Base-by-base conservation (phyloP, 768 basidiomycete genomes). In the Termitomyces sp. region DNA sequence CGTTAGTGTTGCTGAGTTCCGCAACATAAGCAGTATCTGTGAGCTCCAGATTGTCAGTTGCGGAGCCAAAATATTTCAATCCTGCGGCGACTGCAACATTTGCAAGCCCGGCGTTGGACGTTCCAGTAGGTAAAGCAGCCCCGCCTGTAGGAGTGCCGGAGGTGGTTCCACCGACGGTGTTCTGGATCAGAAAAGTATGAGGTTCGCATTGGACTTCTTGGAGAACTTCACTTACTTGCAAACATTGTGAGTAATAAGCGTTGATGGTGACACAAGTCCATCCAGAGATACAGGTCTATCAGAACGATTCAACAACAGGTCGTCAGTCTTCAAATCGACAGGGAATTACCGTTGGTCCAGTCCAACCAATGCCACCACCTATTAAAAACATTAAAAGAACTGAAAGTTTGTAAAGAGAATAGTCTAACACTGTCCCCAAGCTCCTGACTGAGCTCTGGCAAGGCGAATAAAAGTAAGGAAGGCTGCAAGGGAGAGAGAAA, bases 21-120 rank as follows among this genome's bases (percentile, higher is more conserved):
- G 72, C 68, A 14, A 72, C 69, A 65, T 81, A 81, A 1, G 76
- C 62, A 1, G 70, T 60, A 62, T 80, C 76, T 10, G 69, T 75
- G 40, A 81, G 70, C 64, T 80, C 79, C 40, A 69, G 67, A 64
- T 79, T 79, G 65, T 81, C 80, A 1, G 79, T 80, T 26, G 80
- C 80, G 26, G 76, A 72, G 20, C 80, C 80, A 56, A 81, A 81
- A 70, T 80, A 80, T 33, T 70, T 67, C 66, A 79, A 79, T 22
- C 78, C 77, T 18, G 76, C 73, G 18, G 75, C 70, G 56, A 70
- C 71, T 9, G 78, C 79, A 83, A 75, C 68, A 80, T 82, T 7
- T 79, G 84, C 61, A 80, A 61, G 60, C 3, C 72, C 75, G 30
- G 62, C 60, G 16, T 60, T 63, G 6, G 66, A 61, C 22, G 69